phyloP scores from a whole-genome alignment of 1,284 basidiomycete species.

The Naganishia sp. region DNA sequence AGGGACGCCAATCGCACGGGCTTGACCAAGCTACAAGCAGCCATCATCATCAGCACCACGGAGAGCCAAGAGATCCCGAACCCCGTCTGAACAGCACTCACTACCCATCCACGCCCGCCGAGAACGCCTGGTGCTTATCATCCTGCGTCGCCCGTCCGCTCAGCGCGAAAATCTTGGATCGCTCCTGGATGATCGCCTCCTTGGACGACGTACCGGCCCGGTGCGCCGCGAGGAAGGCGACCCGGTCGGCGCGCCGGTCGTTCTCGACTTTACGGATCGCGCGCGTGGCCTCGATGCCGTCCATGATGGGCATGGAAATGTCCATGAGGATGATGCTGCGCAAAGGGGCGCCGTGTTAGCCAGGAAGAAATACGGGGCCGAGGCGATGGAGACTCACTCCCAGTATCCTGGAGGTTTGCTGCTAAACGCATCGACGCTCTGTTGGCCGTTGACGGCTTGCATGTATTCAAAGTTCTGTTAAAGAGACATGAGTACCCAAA shows the following conservation, averaged over 20 bases:
- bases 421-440: conserved; percentile 77
- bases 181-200: conserved; percentile 40
- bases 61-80: conserved; percentile 37
- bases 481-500: background rate
- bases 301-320: conserved; percentile 88
- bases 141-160: conserved; percentile 91
- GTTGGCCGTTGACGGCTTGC: conserved; percentile 65
- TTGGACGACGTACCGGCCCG: conserved; percentile 35
- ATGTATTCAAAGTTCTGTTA: conserved; percentile 27
- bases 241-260: conserved; percentile 47
- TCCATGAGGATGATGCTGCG: conserved; percentile 79
- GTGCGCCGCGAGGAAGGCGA: conserved; percentile 31
- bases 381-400: conserved; percentile 60
- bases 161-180: conserved; percentile 75
- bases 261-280: conserved; percentile 80
- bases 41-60: background rate
- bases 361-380: conserved; percentile 18
- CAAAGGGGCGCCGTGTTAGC: conserved; percentile 27
- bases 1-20: conserved; percentile 88
- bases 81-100: conserved; percentile 54
- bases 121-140: conserved; percentile 86
- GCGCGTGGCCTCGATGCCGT: conserved; percentile 80
- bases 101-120: conserved; percentile 93
- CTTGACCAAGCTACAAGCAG: conserved; percentile 70
- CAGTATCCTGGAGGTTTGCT: conserved; percentile 61